Conservation (phyloP, 306 rosid genomes). For the Medicago truncatula region MtrunA17r5.0-ANR NC_053042.1:9139501-9140000, state of each 20-base stretch:
- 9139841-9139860: neutral
- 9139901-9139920: conserved; percentile 18
- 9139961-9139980: neutral
- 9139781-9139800: conserved; percentile 25
- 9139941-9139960: neutral
- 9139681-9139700: conserved; percentile 1
- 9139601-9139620: neutral
- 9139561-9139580: neutral
- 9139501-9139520: neutral
- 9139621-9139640: conserved; percentile 12
- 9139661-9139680: neutral
- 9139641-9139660: neutral
- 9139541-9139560: neutral
- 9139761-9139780: conserved; percentile 10
- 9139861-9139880: neutral
- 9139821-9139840: neutral
- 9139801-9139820: conserved; percentile 19
- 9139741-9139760: conserved; percentile 3
- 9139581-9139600: conserved; percentile 5
- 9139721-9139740: conserved; percentile 1
- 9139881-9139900: conserved; percentile 2
- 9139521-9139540: neutral
- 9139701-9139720: conserved; percentile 2
- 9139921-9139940: neutral
- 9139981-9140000: conserved; percentile 2